phyloP scores from a whole-genome alignment of 768 basidiomycete species.

The Psilocybe sp. region DNA sequence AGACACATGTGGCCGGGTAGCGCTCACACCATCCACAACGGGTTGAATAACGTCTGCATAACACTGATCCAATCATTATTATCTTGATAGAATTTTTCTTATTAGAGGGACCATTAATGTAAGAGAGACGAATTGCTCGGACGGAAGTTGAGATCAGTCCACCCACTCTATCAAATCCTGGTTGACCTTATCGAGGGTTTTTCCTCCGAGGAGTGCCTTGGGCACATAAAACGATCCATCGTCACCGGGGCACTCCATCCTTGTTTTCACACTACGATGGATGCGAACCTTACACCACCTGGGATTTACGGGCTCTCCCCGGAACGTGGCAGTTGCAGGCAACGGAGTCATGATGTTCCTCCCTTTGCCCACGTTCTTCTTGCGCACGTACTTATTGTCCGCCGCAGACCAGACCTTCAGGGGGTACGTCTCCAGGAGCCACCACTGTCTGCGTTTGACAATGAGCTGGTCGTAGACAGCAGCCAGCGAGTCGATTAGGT shows the following conservation, averaged over 20 bases:
- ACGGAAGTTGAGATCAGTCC: not conserved
- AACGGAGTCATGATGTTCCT: slow-evolving; percentile 5
- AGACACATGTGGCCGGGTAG: too few species aligned
- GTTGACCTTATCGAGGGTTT: slow-evolving; percentile 8
- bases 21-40: too few species aligned
- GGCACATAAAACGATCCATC: slow-evolving; percentile 1
- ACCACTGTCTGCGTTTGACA: slow-evolving; percentile 5
- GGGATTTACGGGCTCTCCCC: slow-evolving; percentile 2
- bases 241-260: slow-evolving; percentile 8
- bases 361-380: slow-evolving; percentile 5
- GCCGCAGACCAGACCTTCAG: slow-evolving; percentile 6
- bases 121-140: too few species aligned
- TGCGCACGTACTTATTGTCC: not conserved
- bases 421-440: slow-evolving; percentile 5
- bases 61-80: too few species aligned
- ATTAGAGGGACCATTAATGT: too few species aligned
- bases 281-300: slow-evolving; percentile 9
- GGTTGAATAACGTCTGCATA: too few species aligned
- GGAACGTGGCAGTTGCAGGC: not conserved
- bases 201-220: slow-evolving; percentile 2
- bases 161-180: slow-evolving; percentile 8
- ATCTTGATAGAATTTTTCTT: too few species aligned
- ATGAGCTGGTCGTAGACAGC: slow-evolving; percentile 14
- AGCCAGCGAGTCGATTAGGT: slow-evolving; percentile 11
- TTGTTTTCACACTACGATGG: slow-evolving; percentile 9